Evolutionary conservation across 75 land plant genomes (phyloP).

Genomic region (Sequoiadendron giganteum): DNA sequence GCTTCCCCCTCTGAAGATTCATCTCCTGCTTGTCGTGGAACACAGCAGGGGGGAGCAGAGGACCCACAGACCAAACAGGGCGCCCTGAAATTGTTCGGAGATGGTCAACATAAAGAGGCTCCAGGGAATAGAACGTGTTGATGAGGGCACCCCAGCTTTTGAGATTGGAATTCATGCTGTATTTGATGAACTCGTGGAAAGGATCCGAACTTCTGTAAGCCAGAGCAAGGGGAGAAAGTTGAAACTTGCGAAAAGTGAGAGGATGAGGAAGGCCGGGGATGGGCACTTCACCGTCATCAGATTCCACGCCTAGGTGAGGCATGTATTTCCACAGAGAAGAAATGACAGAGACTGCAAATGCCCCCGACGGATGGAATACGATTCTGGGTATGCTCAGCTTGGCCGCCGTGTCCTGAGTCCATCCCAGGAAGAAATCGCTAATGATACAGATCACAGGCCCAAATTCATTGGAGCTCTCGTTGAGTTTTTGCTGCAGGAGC

Average conservation of each 20-base stretch:
- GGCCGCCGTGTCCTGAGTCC: too few relatives aligned
- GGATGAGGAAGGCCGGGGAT: constrained; percentile 17
- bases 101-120: constrained; percentile 12
- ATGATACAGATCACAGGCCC: too few relatives aligned
- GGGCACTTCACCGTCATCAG: constrained; percentile 19
- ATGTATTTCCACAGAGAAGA: constrained; percentile 16
- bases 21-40: not conserved
- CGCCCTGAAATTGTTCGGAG: too few relatives aligned
- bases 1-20: not conserved
- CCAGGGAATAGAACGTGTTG: constrained; percentile 35
- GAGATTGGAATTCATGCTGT: constrained; percentile 8
- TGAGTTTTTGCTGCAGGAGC: too few relatives aligned
- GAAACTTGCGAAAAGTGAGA: constrained; percentile 25
- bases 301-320: constrained; percentile 1
- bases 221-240: constrained; percentile 26
- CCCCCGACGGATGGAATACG: constrained; percentile 17
- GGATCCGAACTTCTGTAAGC: too few relatives aligned
- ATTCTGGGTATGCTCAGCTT: too few relatives aligned
- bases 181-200: too few relatives aligned
- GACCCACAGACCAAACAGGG: constrained; percentile 43
- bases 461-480: too few relatives aligned
- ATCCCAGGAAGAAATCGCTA: too few relatives aligned
- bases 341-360: constrained; percentile 4
- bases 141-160: constrained; percentile 34
- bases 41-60: constrained; percentile 4